Evolutionary conservation across 805 yeast genomes (phyloP).

Genomic region (Peterozyma xylosa): DNA sequence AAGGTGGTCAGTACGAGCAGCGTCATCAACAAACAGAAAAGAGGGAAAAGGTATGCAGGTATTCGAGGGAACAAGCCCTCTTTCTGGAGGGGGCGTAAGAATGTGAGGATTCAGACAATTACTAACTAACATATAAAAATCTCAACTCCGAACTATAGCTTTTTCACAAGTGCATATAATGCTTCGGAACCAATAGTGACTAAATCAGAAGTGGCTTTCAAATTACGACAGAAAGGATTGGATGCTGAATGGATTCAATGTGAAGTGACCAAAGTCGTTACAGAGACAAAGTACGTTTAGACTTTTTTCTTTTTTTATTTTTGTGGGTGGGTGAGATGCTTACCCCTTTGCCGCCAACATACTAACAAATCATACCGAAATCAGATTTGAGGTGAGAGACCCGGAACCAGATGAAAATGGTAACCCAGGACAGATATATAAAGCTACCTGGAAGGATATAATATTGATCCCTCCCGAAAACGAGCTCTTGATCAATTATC

Average conservation of each 20-base stretch:
- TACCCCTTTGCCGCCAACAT: not conserved
- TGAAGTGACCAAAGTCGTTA: slow-evolving; percentile 69
- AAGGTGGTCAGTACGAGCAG: not conserved
- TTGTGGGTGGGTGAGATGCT: too few species aligned
- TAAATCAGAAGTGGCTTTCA: slow-evolving; percentile 86
- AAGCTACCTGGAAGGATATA: slow-evolving; percentile 75
- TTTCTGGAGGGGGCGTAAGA: slow-evolving; percentile 8
- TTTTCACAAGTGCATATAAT: slow-evolving; percentile 47
- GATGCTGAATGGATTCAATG: slow-evolving; percentile 96
- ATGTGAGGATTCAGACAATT: slow-evolving; percentile 7
- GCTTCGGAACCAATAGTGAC: slow-evolving; percentile 49
- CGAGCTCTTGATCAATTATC: slow-evolving; percentile 45
- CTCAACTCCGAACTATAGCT: too few species aligned
- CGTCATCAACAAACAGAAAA: slow-evolving; percentile 14
- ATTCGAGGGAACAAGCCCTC: too few species aligned
- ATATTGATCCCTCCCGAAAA: slow-evolving; percentile 57
- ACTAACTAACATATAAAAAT: slow-evolving; percentile 10
- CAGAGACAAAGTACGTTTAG: slow-evolving; percentile 37
- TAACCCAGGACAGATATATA: slow-evolving; percentile 80
- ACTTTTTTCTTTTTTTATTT: too few species aligned
- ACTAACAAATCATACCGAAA: slow-evolving; percentile 11
- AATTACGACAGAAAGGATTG: slow-evolving; percentile 58
- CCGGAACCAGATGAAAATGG: slow-evolving; percentile 96
- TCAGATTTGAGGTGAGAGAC: slow-evolving; percentile 82
- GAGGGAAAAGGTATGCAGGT: slow-evolving; percentile 17